Evolutionary conservation across 345 rosid species (phyloP), one percentile per base, ranked within the genome.

Genomic region (Sisymbrium irio): DNA sequence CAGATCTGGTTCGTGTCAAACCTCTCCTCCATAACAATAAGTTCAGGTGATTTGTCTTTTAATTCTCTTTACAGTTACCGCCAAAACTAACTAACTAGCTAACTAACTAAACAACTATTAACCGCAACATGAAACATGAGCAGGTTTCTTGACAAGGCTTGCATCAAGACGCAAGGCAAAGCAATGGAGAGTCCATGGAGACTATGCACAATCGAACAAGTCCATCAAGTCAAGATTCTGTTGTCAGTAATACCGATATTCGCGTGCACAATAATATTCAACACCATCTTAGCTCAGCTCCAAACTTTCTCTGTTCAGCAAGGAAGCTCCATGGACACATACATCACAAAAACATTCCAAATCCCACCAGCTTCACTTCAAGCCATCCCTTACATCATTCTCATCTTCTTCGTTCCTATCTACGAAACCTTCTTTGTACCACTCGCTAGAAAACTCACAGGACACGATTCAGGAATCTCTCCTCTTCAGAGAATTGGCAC

Each of bases 91-190:
- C 3, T 62, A 32, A 53, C 14, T 62, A 32, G 41, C 14, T 10
- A 73, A 55, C 57, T 42, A 39, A 46, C 30, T 49, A 33, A 32
- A 19, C 54, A 19, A 47, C 54, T 18, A 18, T 7, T 59, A 60
- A 40, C 56, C 36, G 27, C 51, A 42, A n/a, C n/a, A n/a, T n/a
- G n/a, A 12, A 27, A 46, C 28, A 7, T 75, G n/a, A n/a, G 75
- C 68, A 93, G 98, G 83, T 95, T 88, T 82, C 83, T 95, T 80
- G 90, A 95, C 74, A 95, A 92, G 77, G 99, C 97, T 9, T 92
- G 92, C 87, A 86, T 92, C 69, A 89, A 74, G 74, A 77, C 62
- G 40, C 79, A 89, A 62, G 93, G 81, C 35, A 90, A 80, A 55
- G 30, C 66, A 71, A 72, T 47, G 5, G 97, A 94, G 83, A 83